Evolutionary conservation across 2,329 filamentous ascomycete genomes (phyloP).

Genomic region (Fusarium longipes): DNA sequence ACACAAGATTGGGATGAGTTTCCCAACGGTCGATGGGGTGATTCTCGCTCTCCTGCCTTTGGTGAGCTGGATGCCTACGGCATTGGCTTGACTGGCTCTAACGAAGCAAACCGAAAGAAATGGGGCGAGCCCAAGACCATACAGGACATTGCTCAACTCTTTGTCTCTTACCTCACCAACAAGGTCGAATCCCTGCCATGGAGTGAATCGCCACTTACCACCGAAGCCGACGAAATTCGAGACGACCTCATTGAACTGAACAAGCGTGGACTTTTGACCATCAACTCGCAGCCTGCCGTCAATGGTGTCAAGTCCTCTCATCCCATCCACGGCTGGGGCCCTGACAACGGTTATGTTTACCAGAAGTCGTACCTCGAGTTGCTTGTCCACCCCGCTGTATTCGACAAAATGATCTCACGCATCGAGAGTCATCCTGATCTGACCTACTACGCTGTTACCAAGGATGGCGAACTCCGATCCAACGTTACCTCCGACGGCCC

Average conservation of each 20-base stretch:
- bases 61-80: slow-evolving; percentile 95
- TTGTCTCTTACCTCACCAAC: slow-evolving; percentile 85
- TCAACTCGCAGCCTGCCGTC: slow-evolving; percentile 97
- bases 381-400: slow-evolving; percentile 82
- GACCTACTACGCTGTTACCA: slow-evolving; percentile 94
- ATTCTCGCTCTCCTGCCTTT: slow-evolving; percentile 94
- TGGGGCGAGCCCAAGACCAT: slow-evolving; percentile 89
- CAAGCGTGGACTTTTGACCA: slow-evolving; percentile 86
- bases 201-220: slow-evolving; percentile 89
- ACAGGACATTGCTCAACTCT: slow-evolving; percentile 83
- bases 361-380: slow-evolving; percentile 98
- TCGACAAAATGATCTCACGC: slow-evolving; percentile 79
- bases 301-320: slow-evolving; percentile 90
- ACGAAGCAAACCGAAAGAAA: slow-evolving; percentile 93
- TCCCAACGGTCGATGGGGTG: slow-evolving; percentile 98
- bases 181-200: slow-evolving; percentile 87
- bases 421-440: slow-evolving; percentile 83
- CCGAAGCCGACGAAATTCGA: slow-evolving; percentile 83
- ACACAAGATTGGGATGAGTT: slow-evolving; percentile 99
- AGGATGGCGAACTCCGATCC: slow-evolving; percentile 81
- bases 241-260: slow-evolving; percentile 84
- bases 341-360: slow-evolving; percentile 94
- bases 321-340: slow-evolving; percentile 92
- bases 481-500: slow-evolving; percentile 88
- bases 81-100: slow-evolving; percentile 91